A percentile compares a stretch with the other conserved stretches of the same genome.
Evolutionary conservation across 164 flowering plant species (phyloP).

Genomic region (Annona cherimola): DNA sequence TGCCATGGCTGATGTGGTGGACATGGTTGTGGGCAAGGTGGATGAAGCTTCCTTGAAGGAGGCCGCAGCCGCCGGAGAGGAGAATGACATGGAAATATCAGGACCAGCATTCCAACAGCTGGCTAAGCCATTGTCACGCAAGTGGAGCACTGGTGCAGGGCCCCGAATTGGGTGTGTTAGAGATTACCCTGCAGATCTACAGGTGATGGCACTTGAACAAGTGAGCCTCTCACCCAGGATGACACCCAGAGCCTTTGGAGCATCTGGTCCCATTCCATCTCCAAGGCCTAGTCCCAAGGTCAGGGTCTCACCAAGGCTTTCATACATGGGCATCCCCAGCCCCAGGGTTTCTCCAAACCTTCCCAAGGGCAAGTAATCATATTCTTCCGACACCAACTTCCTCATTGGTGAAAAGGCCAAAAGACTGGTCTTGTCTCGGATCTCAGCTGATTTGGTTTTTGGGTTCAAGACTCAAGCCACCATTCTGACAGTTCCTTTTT

Average conservation of each 20-base stretch:
- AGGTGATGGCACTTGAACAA: constrained; percentile 67
- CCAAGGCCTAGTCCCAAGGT: constrained; percentile 73
- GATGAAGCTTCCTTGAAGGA: not conserved
- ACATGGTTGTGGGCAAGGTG: not conserved
- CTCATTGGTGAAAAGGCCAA: not conserved
- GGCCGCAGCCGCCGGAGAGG: not conserved
- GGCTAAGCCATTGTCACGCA: constrained; percentile 53
- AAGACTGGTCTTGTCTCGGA: not conserved
- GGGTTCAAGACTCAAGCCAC: not conserved
- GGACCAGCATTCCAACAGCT: constrained; percentile 28
- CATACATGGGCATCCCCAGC: constrained; percentile 78
- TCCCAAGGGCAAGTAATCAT: constrained; percentile 2
- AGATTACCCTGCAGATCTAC: constrained; percentile 73
- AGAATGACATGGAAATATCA: not conserved
- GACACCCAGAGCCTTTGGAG: constrained; percentile 18
- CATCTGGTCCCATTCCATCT: constrained; percentile 63
- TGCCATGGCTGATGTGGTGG: not conserved
- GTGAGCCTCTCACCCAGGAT: constrained; percentile 61
- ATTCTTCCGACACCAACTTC: not conserved
- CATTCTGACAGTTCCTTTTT: not conserved
- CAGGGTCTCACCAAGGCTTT: constrained; percentile 69
- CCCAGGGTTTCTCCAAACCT: constrained; percentile 32
- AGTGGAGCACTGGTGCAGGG: constrained; percentile 76
- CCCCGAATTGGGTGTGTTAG: constrained; percentile 81
- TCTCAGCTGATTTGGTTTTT: not conserved